These are phyloP conservation scores for Lactifluus hygrophoroides DNA, from an alignment of 768 basidiomycete genomes.

Conservation along the genomic window DNA sequence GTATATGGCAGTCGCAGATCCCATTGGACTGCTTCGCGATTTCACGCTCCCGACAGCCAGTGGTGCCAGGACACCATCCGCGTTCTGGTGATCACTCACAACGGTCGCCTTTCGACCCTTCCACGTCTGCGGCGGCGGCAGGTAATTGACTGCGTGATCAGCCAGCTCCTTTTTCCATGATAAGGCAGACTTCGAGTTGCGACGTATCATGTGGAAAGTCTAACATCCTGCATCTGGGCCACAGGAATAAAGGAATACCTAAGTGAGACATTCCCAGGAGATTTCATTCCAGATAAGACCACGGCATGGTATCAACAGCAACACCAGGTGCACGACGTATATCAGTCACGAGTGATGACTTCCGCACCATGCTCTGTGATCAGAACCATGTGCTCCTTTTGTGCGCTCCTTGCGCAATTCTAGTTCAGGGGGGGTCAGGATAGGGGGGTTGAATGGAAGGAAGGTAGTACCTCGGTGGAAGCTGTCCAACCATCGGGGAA, in stretches of 20 bases:
- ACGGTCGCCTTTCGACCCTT: too few relatives aligned
- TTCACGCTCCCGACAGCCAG: too few relatives aligned
- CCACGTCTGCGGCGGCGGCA: too few relatives aligned
- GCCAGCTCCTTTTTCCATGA: too few relatives aligned
- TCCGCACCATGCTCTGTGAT: slow-evolving; percentile 76
- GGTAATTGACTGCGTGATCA: too few relatives aligned
- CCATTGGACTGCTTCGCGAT: too few relatives aligned
- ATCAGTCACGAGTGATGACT: slow-evolving; percentile 46
- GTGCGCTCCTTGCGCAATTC: slow-evolving; percentile 77
- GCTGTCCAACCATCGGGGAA: slow-evolving; percentile 93
- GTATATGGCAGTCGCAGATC: too few relatives aligned
- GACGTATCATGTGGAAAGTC: too few relatives aligned
- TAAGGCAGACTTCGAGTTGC: too few relatives aligned
- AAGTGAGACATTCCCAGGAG: too few relatives aligned
- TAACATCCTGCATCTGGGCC: neutral
- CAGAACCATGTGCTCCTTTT: slow-evolving; percentile 83
- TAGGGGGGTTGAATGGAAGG: neutral
- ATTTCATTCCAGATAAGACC: neutral
- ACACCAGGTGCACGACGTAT: neutral
- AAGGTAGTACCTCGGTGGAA: slow-evolving; percentile 64
- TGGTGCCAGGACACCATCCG: too few relatives aligned
- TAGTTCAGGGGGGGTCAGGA: slow-evolving; percentile 23
- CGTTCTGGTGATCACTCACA: too few relatives aligned
- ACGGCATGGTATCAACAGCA: neutral
- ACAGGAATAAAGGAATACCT: neutral